phyloP scores from a whole-genome alignment of 768 basidiomycete species.

The Daedalea quercina region DNA sequence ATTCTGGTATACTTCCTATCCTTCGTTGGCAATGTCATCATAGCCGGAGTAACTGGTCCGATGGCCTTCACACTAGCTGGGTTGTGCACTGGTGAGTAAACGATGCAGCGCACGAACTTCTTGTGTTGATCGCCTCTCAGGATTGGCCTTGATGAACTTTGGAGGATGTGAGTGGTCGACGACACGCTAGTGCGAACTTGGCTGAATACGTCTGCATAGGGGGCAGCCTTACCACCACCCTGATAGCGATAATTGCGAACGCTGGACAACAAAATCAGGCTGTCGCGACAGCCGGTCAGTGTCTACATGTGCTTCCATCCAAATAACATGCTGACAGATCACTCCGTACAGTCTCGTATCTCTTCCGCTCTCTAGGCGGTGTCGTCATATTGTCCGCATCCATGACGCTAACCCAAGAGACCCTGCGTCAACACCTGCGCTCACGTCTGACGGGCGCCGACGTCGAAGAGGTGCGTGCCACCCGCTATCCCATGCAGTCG shows the following conservation, averaged over 20 bases:
- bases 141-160: constrained; percentile 14
- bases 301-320: background rate
- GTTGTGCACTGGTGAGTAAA: constrained; percentile 33
- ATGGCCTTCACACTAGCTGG: constrained; percentile 29
- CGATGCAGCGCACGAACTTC: background rate
- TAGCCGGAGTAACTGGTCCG: constrained; percentile 36
- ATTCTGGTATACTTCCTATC: constrained; percentile 33
- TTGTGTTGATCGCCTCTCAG: constrained; percentile 1
- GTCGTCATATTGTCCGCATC: constrained; percentile 52
- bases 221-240: constrained; percentile 44
- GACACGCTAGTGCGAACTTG: background rate
- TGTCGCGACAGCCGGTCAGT: constrained; percentile 53
- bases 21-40: constrained; percentile 30
- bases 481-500: background rate
- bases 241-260: constrained; percentile 58
- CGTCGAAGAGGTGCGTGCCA: constrained; percentile 41
- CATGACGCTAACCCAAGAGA: constrained; percentile 49
- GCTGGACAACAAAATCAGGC: constrained; percentile 57
- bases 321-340: background rate
- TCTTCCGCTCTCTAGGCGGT: constrained; percentile 58
- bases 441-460: constrained; percentile 33
- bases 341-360: constrained; percentile 43
- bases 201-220: constrained; percentile 26
- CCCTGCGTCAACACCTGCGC: constrained; percentile 38
- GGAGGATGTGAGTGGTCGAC: constrained; percentile 14